These are phyloP conservation scores for Yamadazyma trypodendri DNA, from an alignment of 1,139 yeast genomes.

Conservation along the genomic window DNA sequence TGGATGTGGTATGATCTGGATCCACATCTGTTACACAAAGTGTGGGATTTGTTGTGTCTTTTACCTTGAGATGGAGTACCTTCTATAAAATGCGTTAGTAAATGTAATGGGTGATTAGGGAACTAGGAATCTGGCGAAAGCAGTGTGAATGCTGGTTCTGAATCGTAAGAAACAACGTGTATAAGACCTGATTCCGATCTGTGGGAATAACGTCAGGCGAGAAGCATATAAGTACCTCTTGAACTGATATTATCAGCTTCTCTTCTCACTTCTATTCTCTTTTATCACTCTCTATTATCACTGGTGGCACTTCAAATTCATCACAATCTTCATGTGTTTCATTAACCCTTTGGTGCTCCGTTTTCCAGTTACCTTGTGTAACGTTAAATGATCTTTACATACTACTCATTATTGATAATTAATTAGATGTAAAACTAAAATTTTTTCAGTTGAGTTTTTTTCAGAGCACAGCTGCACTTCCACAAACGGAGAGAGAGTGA, in stretches of 20 bases:
- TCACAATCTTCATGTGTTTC: not conserved
- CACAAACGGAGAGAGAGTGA: conserved; percentile 4
- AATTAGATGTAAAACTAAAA: conserved; percentile 11
- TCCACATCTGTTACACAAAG: conserved; percentile 99
- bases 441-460: conserved; percentile 10
- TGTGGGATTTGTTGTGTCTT: conserved; percentile 99
- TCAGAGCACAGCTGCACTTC: conserved; percentile 5
- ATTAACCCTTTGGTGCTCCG: not conserved
- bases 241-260: too few species aligned
- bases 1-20: conserved; percentile 98
- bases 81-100: conserved; percentile 51
- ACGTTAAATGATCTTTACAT: conserved; percentile 36
- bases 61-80: conserved; percentile 99
- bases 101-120: not conserved
- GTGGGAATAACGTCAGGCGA: too few species aligned
- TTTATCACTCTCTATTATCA: too few species aligned
- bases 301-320: too few species aligned
- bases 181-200: too few species aligned
- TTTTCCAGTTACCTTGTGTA: not conserved
- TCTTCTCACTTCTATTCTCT: too few species aligned
- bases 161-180: too few species aligned
- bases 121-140: too few species aligned
- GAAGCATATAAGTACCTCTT: too few species aligned
- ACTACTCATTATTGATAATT: conserved; percentile 61
- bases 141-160: too few species aligned